Evolutionary conservation across 1,284 basidiomycete species (phyloP), one percentile per base, ranked within the genome.

Genomic region (Ceratobasidium sp.): DNA sequence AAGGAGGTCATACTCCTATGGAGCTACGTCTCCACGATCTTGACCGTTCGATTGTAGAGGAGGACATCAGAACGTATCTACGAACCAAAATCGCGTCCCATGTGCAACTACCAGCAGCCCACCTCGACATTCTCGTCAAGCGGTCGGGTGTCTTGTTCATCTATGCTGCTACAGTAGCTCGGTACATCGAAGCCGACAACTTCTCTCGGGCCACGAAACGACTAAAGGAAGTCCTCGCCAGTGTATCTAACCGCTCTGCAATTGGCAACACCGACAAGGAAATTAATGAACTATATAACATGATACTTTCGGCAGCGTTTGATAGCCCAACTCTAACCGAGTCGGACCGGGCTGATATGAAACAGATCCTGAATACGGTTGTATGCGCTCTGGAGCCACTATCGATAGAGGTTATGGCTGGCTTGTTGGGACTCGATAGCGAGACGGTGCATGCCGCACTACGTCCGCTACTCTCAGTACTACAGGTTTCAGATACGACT

Each of bases 51-150:
- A 61, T 33, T 61, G 59, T 61, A 9, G 7, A 61, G 38, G 26
- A 61, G 20, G 59, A 61, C 26, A 61, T 61, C 59, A 61, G 20
- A 26, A 61, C 26, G 59, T 61, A 61, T 20, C 59, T 61, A 9
- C 6, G 9, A 5, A 20, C 52, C 17, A 20, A 20, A 20, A 7
- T 54, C n/a, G 52, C 5, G 12, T 5, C 52, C 5, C 12, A 20
- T 23, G 5, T 54, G 52, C 9, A 15, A 5, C 52, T 54, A 7
- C n/a, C 52, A 54, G 52, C 12, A 54, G 52, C 52, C 52, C 10
- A 54, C 17, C 52, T 54, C n/a, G n/a, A n/a, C n/a, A n/a, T n/a
- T n/a, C n/a, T n/a, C n/a, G n/a, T n/a, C n/a, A n/a, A n/a, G n/a
- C n/a, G n/a, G n/a, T n/a, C n/a, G n/a, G n/a, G n/a, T n/a, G n/a